These are phyloP conservation scores for Ogataea wickerhamii DNA, from an alignment of 805 yeast species.

Conservation along the genomic window DNA sequence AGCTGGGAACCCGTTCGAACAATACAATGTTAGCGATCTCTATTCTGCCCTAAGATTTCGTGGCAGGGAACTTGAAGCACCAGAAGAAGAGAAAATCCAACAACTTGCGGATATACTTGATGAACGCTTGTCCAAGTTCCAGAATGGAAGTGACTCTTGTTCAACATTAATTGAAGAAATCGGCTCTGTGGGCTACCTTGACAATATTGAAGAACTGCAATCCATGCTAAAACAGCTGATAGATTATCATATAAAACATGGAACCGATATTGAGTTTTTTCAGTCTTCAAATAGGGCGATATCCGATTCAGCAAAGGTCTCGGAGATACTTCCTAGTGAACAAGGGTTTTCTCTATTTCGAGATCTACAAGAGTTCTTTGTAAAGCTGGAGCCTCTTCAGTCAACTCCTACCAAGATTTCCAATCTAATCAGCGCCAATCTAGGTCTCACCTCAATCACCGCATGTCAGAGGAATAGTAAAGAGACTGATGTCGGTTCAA, in stretches of 20 bases:
- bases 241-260: conserved; percentile 16
- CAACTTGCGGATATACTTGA: conserved; percentile 25
- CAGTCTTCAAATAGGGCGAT: conserved; percentile 10
- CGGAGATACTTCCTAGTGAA: neutral
- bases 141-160: neutral
- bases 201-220: conserved; percentile 30
- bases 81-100: conserved; percentile 23
- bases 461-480: conserved; percentile 1
- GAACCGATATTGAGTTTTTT: conserved; percentile 15
- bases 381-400: conserved; percentile 12
- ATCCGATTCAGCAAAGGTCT: conserved; percentile 8
- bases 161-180: conserved; percentile 5
- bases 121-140: conserved; percentile 1
- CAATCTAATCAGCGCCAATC: conserved; percentile 4
- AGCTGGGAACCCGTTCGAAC: conserved; percentile 22
- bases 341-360: conserved; percentile 5
- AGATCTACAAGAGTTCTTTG: conserved; percentile 5
- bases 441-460: conserved; percentile 13
- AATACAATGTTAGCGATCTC: neutral
- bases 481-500: neutral
- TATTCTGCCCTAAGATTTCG: neutral
- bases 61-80: neutral
- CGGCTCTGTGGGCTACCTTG: conserved; percentile 5
- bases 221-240: conserved; percentile 34
- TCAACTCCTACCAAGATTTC: conserved; percentile 2